Evolutionary conservation across 176 grass and related monocot genomes (phyloP).

Genomic region (Cenchrus americanus): DNA sequence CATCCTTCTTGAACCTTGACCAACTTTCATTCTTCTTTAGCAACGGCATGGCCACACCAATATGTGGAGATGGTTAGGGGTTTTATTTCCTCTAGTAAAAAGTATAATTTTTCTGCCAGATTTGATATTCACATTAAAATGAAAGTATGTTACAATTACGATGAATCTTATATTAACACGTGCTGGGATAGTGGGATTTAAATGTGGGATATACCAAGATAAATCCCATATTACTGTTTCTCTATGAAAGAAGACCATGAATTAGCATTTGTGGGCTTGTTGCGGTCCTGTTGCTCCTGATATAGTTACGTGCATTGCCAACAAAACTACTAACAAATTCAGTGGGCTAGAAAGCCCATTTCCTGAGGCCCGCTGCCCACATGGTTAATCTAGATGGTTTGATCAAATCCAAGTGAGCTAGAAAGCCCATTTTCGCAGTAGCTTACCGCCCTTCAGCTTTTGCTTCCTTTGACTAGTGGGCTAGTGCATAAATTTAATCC

Average conservation of each 20-base stretch:
- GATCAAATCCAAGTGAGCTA: neutral
- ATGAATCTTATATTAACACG: neutral
- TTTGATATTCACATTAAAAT: neutral
- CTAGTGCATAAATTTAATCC: too few species aligned
- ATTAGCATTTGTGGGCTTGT: neutral
- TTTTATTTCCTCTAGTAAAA: neutral
- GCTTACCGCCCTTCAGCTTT: neutral
- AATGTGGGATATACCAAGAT: neutral
- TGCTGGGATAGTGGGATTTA: neutral
- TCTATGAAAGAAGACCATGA: neutral
- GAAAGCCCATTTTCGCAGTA: neutral
- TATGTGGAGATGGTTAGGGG: neutral
- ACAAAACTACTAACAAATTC: neutral
- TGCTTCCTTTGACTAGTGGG: neutral
- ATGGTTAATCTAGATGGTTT: neutral
- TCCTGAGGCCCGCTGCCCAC: neutral
- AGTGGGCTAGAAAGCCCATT: too few species aligned
- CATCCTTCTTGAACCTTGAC: constrained; percentile 36
- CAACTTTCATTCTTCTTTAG: neutral
- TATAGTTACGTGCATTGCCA: neutral
- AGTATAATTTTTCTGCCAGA: neutral
- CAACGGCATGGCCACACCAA: neutral
- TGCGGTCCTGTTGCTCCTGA: neutral
- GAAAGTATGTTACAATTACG: too few species aligned
- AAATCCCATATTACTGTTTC: neutral